A percentile compares a stretch with the other conserved stretches of the same genome.
phyloP scores from a whole-genome alignment of 2,329 filamentous ascomycete genomes.

The Sporothrix phasma region DNA sequence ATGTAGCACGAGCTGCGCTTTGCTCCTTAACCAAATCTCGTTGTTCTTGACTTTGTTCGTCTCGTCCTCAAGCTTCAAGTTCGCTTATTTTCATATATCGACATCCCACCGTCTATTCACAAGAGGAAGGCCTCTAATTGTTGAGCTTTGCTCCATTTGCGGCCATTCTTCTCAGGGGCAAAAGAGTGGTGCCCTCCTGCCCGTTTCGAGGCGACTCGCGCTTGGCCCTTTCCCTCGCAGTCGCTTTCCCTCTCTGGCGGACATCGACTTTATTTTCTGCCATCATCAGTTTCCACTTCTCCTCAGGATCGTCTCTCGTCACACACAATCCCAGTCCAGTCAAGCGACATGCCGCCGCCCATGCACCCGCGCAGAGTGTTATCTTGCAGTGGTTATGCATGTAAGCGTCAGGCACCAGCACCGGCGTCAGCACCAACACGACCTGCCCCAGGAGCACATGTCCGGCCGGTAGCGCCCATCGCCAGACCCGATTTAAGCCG shows the following conservation, averaged over 20 bases:
- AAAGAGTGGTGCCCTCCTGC: neutral
- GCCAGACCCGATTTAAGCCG: slow-evolving; percentile 17
- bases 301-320: neutral
- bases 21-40: neutral
- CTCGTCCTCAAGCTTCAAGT: neutral
- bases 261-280: neutral
- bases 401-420: slow-evolving; percentile 13
- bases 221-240: slow-evolving; percentile 3
- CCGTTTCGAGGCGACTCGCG: slow-evolving; percentile 1
- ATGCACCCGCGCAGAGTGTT: slow-evolving; percentile 5
- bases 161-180: slow-evolving; percentile 2
- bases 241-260: neutral
- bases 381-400: slow-evolving; percentile 7
- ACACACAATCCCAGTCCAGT: neutral
- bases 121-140: neutral
- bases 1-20: neutral
- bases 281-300: neutral
- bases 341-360: slow-evolving; percentile 11
- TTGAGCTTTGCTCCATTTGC: neutral
- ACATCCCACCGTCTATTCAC: neutral
- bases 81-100: slow-evolving; percentile 9
- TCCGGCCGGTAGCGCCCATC: slow-evolving; percentile 14
- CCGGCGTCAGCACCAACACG: neutral
- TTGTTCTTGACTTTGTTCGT: neutral
- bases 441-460: neutral